A percentile compares a stretch with the other conserved stretches of the same genome.
Conservation (phyloP, 805 yeast genomes). For the Kuraishia piskuri region DNA sequence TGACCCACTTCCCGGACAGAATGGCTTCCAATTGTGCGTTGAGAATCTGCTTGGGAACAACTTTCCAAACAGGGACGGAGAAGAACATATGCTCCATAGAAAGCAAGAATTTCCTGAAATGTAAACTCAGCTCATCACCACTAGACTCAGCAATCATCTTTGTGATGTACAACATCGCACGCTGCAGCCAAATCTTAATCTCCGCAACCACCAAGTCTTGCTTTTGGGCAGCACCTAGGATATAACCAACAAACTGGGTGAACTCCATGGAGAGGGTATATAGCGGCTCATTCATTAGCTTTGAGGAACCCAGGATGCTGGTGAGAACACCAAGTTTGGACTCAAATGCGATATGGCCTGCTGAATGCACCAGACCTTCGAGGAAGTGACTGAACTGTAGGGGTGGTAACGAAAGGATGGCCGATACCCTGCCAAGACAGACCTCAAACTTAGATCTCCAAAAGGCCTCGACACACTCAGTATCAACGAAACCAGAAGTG, state of each 20-base stretch:
- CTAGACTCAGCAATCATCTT: constrained; percentile 49
- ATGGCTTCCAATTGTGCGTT: constrained; percentile 63
- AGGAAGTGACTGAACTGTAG: neutral
- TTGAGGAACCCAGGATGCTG: neutral
- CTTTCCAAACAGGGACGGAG: constrained; percentile 23
- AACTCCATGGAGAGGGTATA: neutral
- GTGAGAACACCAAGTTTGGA: neutral
- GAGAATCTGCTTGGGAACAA: constrained; percentile 35
- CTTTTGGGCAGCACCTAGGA: neutral
- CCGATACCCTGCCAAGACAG: neutral
- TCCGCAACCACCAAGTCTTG: neutral
- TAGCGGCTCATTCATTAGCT: neutral
- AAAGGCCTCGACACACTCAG: neutral
- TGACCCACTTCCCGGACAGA: constrained; percentile 38
- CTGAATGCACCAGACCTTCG: neutral
- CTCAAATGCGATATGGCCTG: neutral
- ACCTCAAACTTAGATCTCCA: neutral
- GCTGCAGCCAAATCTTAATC: constrained; percentile 43
- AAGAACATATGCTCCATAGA: neutral
- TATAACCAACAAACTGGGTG: neutral
- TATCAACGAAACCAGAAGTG: neutral
- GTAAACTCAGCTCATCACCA: constrained; percentile 19
- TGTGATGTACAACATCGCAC: constrained; percentile 52
- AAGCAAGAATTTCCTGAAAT: constrained; percentile 8
- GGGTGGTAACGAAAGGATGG: neutral